phyloP scores from a whole-genome alignment of 2,329 filamentous ascomycete genomes.

The Fusarium heterosporum region DNA sequence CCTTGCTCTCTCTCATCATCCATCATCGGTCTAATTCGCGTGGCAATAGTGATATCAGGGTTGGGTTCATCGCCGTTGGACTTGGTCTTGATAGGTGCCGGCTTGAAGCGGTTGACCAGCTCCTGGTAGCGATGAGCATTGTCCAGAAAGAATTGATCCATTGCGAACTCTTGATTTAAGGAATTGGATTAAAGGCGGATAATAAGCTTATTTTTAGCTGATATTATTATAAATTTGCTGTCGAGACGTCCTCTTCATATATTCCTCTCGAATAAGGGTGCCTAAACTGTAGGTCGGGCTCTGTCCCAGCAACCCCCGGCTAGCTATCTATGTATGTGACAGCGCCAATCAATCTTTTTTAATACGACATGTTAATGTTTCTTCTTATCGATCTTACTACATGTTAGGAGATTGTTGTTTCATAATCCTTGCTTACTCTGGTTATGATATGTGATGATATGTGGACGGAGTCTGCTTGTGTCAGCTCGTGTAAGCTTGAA shows the following conservation, averaged over 20 bases:
- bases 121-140: constrained; percentile 47
- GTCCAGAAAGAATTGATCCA: constrained; percentile 52
- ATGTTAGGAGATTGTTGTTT: constrained; percentile 4
- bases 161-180: neutral
- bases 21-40: constrained; percentile 54
- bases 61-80: constrained; percentile 16
- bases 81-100: constrained; percentile 24
- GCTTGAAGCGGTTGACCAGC: constrained; percentile 48
- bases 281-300: constrained; percentile 36
- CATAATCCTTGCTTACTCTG: neutral
- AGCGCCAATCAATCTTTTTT: neutral
- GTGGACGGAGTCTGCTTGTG: too few species aligned
- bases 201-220: neutral
- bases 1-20: constrained; percentile 50
- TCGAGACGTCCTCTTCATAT: constrained; percentile 12
- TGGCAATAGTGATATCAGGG: constrained; percentile 52
- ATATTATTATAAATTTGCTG: neutral
- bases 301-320: constrained; percentile 33
- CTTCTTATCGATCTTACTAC: neutral
- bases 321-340: neutral
- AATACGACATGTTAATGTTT: neutral
- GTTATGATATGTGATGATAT: neutral
- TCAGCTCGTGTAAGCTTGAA: too few species aligned
- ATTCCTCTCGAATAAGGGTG: constrained; percentile 21
- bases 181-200: neutral